Conservation (phyloP, 2,329 filamentous ascomycete species). For the Cercospora sesami region DNA sequence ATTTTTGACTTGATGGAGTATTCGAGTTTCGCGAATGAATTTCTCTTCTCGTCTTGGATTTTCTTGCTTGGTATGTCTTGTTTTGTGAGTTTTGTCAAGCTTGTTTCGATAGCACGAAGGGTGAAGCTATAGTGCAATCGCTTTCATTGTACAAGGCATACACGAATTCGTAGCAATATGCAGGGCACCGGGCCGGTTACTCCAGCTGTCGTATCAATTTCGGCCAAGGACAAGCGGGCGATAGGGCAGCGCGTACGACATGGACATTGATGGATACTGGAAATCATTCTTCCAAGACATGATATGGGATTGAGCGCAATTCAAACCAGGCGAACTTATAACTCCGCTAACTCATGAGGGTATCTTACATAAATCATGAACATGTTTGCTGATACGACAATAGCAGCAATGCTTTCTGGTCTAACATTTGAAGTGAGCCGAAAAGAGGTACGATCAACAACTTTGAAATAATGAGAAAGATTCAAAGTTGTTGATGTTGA, state of each 20-base stretch:
- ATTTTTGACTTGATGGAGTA: background rate
- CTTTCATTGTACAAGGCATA: background rate
- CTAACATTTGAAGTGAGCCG: background rate
- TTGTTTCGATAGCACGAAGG: background rate
- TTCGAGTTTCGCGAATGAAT: background rate
- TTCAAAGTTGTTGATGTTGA: background rate
- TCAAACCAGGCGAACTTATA: background rate
- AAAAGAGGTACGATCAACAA: background rate
- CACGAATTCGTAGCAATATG: background rate
- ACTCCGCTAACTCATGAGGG: background rate
- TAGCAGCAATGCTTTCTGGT: background rate
- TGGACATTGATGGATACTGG: background rate
- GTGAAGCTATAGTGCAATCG: background rate
- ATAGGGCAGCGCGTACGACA: background rate
- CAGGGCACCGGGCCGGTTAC: background rate
- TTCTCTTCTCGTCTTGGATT: background rate
- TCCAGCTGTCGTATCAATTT: background rate
- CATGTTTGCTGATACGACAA: background rate
- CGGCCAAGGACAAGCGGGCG: background rate
- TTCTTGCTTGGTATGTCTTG: background rate
- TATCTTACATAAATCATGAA: background rate
- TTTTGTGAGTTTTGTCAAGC: background rate
- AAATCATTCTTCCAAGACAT: background rate
- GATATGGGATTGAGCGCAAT: too few relatives aligned
- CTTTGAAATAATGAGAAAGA: background rate